These are phyloP conservation scores for Debaryomyces fabryi DNA, from an alignment of 1,139 yeast species.

Conservation along the genomic window DNA sequence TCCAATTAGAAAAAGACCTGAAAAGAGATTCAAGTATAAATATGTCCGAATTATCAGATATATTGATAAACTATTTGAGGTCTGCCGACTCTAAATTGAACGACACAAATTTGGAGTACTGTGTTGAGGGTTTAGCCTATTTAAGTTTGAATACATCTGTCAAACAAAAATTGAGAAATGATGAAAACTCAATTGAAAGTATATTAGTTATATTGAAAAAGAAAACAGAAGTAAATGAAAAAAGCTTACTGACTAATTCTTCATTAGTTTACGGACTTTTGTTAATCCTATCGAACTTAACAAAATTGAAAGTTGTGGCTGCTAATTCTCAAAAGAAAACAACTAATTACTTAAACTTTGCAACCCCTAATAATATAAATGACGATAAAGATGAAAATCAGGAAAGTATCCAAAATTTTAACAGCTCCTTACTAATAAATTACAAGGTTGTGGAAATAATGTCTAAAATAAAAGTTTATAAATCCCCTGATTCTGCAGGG, in stretches of 20 bases:
- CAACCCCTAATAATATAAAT: slow-evolving; percentile 27
- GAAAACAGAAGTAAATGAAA: slow-evolving; percentile 11
- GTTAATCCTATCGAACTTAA: slow-evolving; percentile 39
- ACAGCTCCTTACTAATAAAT: slow-evolving; percentile 28
- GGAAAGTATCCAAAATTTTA: slow-evolving; percentile 33
- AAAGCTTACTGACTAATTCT: slow-evolving; percentile 14
- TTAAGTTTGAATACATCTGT: slow-evolving; percentile 40
- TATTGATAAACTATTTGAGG: slow-evolving; percentile 21
- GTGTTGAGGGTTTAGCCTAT: slow-evolving; percentile 52
- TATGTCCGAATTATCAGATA: slow-evolving; percentile 23
- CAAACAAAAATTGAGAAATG: slow-evolving; percentile 34
- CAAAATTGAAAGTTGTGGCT: slow-evolving; percentile 29
- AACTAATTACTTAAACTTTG: slow-evolving; percentile 34
- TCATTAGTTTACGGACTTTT: slow-evolving; percentile 39
- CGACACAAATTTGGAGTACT: slow-evolving; percentile 20
- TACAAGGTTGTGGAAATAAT: slow-evolving; percentile 30
- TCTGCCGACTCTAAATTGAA: slow-evolving; percentile 11
- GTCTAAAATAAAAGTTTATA: slow-evolving; percentile 27
- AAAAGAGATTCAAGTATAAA: slow-evolving; percentile 20
- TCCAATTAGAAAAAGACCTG: slow-evolving; percentile 29
- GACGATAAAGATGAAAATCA: slow-evolving; percentile 27
- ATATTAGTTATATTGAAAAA: slow-evolving; percentile 18
- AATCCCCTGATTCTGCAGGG: slow-evolving; percentile 18
- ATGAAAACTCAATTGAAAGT: slow-evolving; percentile 30
- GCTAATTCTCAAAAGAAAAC: slow-evolving; percentile 16